Percentiles rank a stretch among this genome's conserved stretches.
phyloP scores from a whole-genome alignment of 441 rosid genomes.

The Syzygium malaccense region DNA sequence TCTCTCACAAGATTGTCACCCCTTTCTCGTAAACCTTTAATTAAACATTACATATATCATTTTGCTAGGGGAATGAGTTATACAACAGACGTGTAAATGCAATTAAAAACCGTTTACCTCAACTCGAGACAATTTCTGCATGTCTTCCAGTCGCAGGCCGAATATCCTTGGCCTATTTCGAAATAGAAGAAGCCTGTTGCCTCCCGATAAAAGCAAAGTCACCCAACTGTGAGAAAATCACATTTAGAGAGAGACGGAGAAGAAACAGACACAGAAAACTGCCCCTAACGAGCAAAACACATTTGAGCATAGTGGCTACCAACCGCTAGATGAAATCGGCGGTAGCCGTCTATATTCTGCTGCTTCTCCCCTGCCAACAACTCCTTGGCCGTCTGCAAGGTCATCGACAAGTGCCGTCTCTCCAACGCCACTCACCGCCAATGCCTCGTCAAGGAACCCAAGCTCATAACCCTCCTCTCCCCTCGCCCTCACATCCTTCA shows the following conservation, averaged over 20 bases:
- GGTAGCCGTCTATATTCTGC: too few species aligned
- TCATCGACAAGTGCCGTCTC: conserved; percentile 41
- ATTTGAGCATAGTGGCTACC: too few species aligned
- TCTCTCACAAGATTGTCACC: accelerated
- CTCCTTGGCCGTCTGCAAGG: conserved; percentile 49
- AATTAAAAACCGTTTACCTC: not conserved
- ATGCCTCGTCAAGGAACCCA: conserved; percentile 67
- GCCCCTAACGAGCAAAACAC: conserved; percentile 19
- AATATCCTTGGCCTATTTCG: too few species aligned
- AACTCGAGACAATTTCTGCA: not conserved
- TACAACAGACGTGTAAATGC: not conserved
- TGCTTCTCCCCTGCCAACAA: conserved; percentile 26
- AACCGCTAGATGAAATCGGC: too few species aligned
- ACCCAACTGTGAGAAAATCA: not conserved
- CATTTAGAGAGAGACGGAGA: not conserved
- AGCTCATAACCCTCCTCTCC: conserved; percentile 54
- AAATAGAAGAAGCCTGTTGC: not conserved
- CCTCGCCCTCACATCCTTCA: conserved; percentile 57
- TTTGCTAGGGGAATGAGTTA: not conserved
- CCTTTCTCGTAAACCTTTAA: accelerated
- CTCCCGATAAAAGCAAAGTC: not conserved
- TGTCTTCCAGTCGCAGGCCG: not conserved
- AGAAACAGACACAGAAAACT: conserved; percentile 2
- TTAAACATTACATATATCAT: too few species aligned
- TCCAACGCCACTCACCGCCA: conserved; percentile 53